Conservation (phyloP, 2,329 filamentous ascomycete genomes). For the Pezicula rhizophila region DNA sequence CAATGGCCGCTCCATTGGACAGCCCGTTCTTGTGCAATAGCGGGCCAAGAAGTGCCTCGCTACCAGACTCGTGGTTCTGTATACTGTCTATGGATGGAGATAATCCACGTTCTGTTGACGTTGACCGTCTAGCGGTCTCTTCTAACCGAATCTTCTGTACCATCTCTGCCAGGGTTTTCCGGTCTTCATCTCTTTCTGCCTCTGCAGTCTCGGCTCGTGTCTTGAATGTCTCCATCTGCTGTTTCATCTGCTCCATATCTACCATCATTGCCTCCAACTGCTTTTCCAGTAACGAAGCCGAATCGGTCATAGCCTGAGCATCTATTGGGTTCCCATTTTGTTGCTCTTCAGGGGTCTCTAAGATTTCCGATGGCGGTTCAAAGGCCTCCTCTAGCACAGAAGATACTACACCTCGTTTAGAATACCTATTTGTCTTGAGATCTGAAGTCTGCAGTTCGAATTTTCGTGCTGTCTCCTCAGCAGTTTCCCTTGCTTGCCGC, state of each 20-base stretch:
- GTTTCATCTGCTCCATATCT: constrained; percentile 76
- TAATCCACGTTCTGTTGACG: constrained; percentile 15
- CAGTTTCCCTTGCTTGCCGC: constrained; percentile 71
- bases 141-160: constrained; percentile 72
- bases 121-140: constrained; percentile 40
- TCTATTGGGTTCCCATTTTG: constrained; percentile 18
- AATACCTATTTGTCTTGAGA: constrained; percentile 33
- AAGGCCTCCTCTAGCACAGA: constrained; percentile 39
- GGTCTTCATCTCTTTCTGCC: constrained; percentile 63
- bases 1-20: constrained; percentile 13
- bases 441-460: constrained; percentile 55
- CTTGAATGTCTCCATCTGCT: constrained; percentile 73
- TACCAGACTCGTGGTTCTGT: background rate
- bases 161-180: constrained; percentile 80
- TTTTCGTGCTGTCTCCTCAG: constrained; percentile 73
- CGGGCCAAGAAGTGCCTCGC: constrained; percentile 4
- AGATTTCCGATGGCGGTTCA: constrained; percentile 36
- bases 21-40: constrained; percentile 11
- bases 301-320: constrained; percentile 28
- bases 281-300: constrained; percentile 51
- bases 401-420: constrained; percentile 31
- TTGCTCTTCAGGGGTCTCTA: constrained; percentile 10
- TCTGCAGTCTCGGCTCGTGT: constrained; percentile 76
- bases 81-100: constrained; percentile 5
- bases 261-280: constrained; percentile 70